Base-by-base conservation (phyloP, 176 grass and related monocot genomes). In the Rhynchospora pubera region DNA sequence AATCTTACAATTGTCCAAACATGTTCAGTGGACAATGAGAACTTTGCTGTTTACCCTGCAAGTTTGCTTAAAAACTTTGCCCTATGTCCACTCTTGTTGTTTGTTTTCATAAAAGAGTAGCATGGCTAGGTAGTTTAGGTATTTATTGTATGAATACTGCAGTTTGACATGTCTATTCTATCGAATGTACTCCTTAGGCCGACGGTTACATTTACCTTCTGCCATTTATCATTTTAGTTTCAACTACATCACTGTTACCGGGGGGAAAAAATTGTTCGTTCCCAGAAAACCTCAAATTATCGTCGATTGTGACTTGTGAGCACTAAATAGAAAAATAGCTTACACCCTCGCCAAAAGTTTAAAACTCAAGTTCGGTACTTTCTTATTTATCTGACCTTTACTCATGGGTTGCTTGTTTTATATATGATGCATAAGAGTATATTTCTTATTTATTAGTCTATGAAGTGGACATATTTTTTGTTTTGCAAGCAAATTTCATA, bases 1-100 rank as follows among this genome's bases (percentile, higher is more conserved):
- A 10, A 6, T 77, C 42, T 45, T 44, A 60, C 30, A 62, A 79
- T 46, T 73, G 79, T 26, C 43, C 62, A 74, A 85, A 74, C 12
- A 32, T 30, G 18, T 75, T 53, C 48, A 12, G 22, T 76, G 28
- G 10, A 76, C 21, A 56, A 56, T 77, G 7, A 53, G 50, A 56
- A 56, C 4, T 32, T 30, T 50, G 9, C 19, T 72, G 19, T 7
- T 72, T 72, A 50, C 7, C 24, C 24, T 77, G 50, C 1, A 56
- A 77, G 39, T 43, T 70, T 21, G 50, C 72, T 77, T 56, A 24
- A 55, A 77, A 39, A 55, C 47, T 47, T 23, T 77, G 72, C 6
- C 72, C 9, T 16, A 4, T 55, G 48, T 55, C 23, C 0, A 7
- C 13, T 73, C 69, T 71, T 14, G 19, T 18, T 53, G 71, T 75